Percentiles rank a stretch among this genome's conserved stretches.
Evolutionary conservation across 2,329 filamentous ascomycete genomes (phyloP).

Genomic region (Xylariaceae sp.): DNA sequence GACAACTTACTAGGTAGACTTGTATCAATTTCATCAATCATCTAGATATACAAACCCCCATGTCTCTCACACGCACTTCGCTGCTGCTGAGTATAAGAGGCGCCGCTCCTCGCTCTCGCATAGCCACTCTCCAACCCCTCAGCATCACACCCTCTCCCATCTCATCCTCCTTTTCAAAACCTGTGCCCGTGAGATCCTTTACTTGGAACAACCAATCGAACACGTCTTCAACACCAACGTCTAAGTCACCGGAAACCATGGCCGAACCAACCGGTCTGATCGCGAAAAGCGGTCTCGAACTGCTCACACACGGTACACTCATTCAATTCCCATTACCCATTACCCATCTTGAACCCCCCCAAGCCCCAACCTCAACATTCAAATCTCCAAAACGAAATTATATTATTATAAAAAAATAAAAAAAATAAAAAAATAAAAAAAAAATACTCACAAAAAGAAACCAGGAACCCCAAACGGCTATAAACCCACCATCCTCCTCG

Average conservation of each 20-base stretch:
- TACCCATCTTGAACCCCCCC: too few species aligned
- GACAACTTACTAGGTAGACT: too few species aligned
- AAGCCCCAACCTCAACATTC: too few species aligned
- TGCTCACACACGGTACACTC: slow-evolving; percentile 48
- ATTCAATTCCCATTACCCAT: background rate
- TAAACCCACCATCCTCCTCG: slow-evolving; percentile 57
- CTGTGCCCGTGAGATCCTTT: slow-evolving; percentile 1
- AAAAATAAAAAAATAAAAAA: too few species aligned
- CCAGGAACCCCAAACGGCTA: slow-evolving; percentile 47
- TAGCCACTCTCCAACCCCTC: background rate
- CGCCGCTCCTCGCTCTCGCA: slow-evolving; percentile 9
- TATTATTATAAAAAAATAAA: too few species aligned
- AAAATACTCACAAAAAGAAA: too few species aligned
- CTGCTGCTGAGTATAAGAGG: slow-evolving; percentile 23
- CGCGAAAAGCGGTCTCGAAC: slow-evolving; percentile 58
- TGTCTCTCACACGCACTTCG: slow-evolving; percentile 17
- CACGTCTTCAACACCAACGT: background rate
- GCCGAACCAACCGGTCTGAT: slow-evolving; percentile 50
- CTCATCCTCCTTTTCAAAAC: background rate
- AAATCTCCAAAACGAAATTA: too few species aligned
- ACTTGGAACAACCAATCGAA: slow-evolving; percentile 1
- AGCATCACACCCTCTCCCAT: background rate
- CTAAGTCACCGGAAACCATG: slow-evolving; percentile 25
- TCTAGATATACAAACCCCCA: background rate
- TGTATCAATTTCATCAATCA: too few species aligned